phyloP scores from a whole-genome alignment of 73 alveolate genomes.

The Paramecium sexaurelia region DNA sequence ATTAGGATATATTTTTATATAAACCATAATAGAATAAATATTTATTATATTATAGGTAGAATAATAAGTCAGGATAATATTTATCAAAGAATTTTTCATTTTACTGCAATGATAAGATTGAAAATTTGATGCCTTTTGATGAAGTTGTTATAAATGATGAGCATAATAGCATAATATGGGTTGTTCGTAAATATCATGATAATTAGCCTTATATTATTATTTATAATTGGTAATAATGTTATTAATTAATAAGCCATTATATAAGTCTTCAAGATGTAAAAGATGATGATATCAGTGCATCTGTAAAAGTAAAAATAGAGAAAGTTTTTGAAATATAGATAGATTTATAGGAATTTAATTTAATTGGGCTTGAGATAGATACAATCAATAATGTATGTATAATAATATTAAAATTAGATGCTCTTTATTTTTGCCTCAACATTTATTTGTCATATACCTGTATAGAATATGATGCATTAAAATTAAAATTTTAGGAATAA shows the following conservation, averaged over 20 bases:
- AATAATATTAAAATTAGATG: background rate
- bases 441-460: background rate
- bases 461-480: background rate
- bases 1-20: background rate
- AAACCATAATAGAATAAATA: background rate
- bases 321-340: background rate
- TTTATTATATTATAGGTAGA: background rate
- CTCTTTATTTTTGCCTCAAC: background rate
- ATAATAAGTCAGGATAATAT: background rate
- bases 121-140: background rate
- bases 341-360: background rate
- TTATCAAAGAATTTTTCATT: background rate
- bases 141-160: background rate
- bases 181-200: background rate
- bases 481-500: background rate
- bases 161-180: background rate
- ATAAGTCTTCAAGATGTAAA: background rate
- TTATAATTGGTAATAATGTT: background rate
- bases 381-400: background rate
- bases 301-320: background rate
- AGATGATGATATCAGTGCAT: background rate
- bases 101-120: background rate
- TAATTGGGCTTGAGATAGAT: background rate
- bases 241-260: background rate
- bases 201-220: background rate